Conservation (phyloP, 257 asterid species). For the Plantago elongata region DNA sequence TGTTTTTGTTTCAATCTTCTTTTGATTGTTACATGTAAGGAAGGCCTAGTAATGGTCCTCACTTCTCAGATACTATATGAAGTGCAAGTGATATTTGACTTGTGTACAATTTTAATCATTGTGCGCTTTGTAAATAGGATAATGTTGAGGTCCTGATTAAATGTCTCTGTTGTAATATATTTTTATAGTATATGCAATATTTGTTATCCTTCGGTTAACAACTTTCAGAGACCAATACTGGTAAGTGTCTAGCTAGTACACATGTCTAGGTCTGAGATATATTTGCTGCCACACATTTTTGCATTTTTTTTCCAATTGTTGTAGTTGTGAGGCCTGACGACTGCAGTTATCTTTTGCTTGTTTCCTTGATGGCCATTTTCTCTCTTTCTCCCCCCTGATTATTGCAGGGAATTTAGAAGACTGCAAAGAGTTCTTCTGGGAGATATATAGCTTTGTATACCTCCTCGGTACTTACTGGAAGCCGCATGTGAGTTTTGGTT, state of each 20-base stretch:
- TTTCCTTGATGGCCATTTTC: neutral
- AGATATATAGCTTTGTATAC: constrained; percentile 54
- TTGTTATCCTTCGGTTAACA: too few relatives aligned
- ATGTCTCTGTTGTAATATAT: too few relatives aligned
- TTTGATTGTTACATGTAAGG: neutral
- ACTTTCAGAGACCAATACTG: neutral
- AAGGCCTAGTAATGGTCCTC: neutral
- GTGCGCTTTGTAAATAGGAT: too few relatives aligned
- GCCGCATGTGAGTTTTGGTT: constrained; percentile 74
- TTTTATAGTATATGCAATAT: too few relatives aligned
- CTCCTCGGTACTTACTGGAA: constrained; percentile 80
- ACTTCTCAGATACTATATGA: neutral
- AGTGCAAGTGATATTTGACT: neutral
- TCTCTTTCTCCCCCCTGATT: constrained; percentile 14
- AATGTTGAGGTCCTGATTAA: too few relatives aligned
- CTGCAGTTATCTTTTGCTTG: neutral
- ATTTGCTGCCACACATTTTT: constrained; percentile 3
- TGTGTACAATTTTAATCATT: neutral
- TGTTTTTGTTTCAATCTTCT: neutral
- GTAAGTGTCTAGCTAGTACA: neutral
- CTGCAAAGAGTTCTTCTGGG: constrained; percentile 66
- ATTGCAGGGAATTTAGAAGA: constrained; percentile 72
- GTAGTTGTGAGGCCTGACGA: too few relatives aligned
- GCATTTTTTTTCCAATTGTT: neutral
- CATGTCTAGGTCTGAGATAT: neutral